A percentile compares a stretch with the other conserved stretches of the same genome.
phyloP scores from a whole-genome alignment of 768 basidiomycete genomes.

The Royoungia palumana region DNA sequence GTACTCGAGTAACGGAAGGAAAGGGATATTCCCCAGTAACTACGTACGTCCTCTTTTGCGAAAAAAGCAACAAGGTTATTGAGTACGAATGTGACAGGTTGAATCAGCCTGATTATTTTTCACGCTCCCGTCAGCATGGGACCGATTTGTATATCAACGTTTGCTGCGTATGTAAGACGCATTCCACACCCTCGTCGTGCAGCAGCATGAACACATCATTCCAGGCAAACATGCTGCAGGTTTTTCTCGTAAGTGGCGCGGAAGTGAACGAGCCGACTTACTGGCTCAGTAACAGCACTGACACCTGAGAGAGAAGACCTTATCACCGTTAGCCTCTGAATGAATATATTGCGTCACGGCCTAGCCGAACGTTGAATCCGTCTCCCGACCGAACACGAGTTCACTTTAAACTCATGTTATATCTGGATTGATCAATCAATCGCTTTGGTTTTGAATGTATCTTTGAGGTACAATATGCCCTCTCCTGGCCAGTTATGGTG shows the following conservation, averaged over 20 bases:
- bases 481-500: background rate
- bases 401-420: constrained; percentile 3
- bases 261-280: constrained; percentile 25
- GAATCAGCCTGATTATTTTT: constrained; percentile 38
- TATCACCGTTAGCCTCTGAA: constrained; percentile 15
- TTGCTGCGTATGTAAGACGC: constrained; percentile 23
- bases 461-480: background rate
- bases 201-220: constrained; percentile 14
- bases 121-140: constrained; percentile 8
- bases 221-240: constrained; percentile 20
- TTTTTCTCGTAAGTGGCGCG: constrained; percentile 31
- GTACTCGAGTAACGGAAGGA: constrained; percentile 53
- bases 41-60: constrained; percentile 55
- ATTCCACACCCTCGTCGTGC: constrained; percentile 17
- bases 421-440: constrained; percentile 2
- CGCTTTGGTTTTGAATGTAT: background rate
- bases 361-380: constrained; percentile 12
- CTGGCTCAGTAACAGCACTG: constrained; percentile 15
- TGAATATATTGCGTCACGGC: constrained; percentile 27
- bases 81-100: constrained; percentile 39
- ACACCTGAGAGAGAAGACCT: constrained; percentile 9
- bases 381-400: constrained; percentile 1
- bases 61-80: constrained; percentile 19
- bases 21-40: constrained; percentile 85
- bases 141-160: constrained; percentile 15